Evolutionary conservation across 176 grass and related monocot species (phyloP).

Genomic region (Aegilops sharonensis): DNA sequence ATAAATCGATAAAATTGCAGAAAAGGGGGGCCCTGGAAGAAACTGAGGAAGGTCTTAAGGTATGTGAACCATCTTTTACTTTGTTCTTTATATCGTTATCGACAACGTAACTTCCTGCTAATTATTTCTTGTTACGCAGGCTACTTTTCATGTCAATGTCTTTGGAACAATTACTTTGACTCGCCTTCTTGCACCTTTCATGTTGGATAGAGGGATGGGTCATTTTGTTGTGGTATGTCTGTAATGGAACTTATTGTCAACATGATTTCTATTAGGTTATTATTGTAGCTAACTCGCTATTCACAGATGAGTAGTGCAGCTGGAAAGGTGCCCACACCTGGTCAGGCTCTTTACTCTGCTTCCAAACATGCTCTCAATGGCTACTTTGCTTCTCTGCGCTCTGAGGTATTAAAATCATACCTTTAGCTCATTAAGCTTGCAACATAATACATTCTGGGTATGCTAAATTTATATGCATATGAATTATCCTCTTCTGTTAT

Average conservation of each 20-base stretch:
- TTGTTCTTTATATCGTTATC: constrained; percentile 4
- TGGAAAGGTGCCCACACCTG: constrained; percentile 86
- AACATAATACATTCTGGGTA: neutral
- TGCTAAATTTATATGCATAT: neutral
- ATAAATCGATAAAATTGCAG: constrained; percentile 53
- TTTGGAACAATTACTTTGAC: constrained; percentile 80
- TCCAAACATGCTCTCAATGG: constrained; percentile 98
- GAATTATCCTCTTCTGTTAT: neutral
- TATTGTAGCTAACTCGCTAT: constrained; percentile 23
- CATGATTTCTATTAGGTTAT: constrained; percentile 6
- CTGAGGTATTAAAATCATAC: constrained; percentile 55
- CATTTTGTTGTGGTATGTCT: constrained; percentile 95
- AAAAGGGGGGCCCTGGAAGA: constrained; percentile 81
- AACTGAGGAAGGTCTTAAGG: constrained; percentile 73
- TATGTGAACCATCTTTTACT: constrained; percentile 37
- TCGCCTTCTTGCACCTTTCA: constrained; percentile 73
- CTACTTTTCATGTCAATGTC: constrained; percentile 78
- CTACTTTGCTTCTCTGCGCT: constrained; percentile 80
- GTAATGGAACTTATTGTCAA: neutral
- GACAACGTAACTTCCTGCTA: constrained; percentile 1
- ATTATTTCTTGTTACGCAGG: constrained; percentile 43
- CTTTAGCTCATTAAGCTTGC: neutral
- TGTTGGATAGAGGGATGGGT: constrained; percentile 92
- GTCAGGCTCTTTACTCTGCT: constrained; percentile 82
- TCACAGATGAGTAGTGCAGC: constrained; percentile 96